These are phyloP conservation scores for Aspergillus ellipticus DNA, from an alignment of 495 filamentous ascomycete genomes.

Conservation along the genomic window DNA sequence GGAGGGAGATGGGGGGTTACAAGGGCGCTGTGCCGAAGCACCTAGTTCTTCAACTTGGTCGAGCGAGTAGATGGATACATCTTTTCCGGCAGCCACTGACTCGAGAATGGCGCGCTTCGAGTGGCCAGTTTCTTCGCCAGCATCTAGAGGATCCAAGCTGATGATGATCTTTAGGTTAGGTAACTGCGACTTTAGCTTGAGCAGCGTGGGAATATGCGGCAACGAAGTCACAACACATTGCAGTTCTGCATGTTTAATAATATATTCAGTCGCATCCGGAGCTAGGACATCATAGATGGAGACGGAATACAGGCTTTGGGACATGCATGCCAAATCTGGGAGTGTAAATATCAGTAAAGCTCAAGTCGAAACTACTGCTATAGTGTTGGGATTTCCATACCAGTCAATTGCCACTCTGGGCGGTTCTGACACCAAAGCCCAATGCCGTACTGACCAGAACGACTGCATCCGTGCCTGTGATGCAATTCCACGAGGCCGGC, in stretches of 20 bases:
- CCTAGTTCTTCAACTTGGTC: conserved; percentile 76
- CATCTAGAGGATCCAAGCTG: conserved; percentile 79
- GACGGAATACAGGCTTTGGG: conserved; percentile 83
- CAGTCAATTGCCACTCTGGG: conserved; percentile 94
- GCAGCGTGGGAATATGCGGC: conserved; percentile 77
- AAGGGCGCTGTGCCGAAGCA: conserved; percentile 58
- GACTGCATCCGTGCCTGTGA: conserved; percentile 57
- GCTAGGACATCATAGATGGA: conserved; percentile 97
- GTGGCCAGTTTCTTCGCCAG: conserved; percentile 70
- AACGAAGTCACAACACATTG: conserved; percentile 74
- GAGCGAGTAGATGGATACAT: conserved; percentile 73
- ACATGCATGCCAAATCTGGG: conserved; percentile 81
- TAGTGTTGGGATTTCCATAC: conserved; percentile 36
- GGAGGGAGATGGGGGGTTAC: conserved; percentile 62
- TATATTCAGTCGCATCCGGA: conserved; percentile 85
- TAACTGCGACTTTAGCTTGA: conserved; percentile 75
- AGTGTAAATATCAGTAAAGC: not conserved
- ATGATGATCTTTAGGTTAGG: conserved; percentile 86
- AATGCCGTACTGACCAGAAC: conserved; percentile 70
- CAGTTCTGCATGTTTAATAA: conserved; percentile 84
- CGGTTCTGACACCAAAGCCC: conserved; percentile 96
- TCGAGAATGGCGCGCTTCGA: conserved; percentile 77
- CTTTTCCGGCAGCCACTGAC: conserved; percentile 64
- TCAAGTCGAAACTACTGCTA: not conserved
- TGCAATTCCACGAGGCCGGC: conserved; percentile 83